Conservation (phyloP, 1,284 basidiomycete species). For the Cerioporus squamosus region DNA sequence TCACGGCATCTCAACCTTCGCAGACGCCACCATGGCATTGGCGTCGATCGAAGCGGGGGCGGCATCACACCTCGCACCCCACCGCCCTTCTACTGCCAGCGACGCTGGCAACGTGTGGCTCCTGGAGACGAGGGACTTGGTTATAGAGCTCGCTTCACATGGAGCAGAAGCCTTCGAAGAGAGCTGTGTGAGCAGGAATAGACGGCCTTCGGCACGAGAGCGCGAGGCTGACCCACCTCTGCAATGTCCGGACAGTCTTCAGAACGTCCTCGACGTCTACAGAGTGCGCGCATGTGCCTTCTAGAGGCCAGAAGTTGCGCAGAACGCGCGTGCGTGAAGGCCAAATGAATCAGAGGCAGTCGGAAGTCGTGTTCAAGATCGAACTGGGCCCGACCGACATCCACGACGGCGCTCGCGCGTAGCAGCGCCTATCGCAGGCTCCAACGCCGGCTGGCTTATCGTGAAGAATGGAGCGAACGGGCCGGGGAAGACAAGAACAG, state of each 20-base stretch:
- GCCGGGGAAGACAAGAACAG: too few species aligned
- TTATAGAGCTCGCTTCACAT: not conserved
- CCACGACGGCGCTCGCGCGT: not conserved
- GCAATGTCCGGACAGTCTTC: not conserved
- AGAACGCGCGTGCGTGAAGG: too few species aligned
- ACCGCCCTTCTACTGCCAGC: not conserved
- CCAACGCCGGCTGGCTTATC: not conserved
- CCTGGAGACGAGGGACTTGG: not conserved
- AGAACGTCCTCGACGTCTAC: not conserved
- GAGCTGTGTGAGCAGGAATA: not conserved
- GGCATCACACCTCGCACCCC: not conserved
- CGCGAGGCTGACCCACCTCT: not conserved
- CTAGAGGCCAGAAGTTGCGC: too few species aligned
- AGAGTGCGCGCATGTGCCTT: too few species aligned
- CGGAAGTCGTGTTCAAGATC: not conserved
- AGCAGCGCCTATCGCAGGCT: not conserved
- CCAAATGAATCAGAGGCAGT: too few species aligned
- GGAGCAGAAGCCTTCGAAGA: slow-evolving; percentile 1
- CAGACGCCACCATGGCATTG: slow-evolving; percentile 6
- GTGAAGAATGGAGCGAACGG: not conserved
- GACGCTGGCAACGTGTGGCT: not conserved
- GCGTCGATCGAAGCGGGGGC: slow-evolving; percentile 4
- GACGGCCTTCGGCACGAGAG: not conserved
- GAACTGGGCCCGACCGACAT: not conserved
- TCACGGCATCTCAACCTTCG: not conserved